Percentiles rank a stretch among this genome's conserved stretches.
These are phyloP conservation scores for Calonectria crousiana DNA, from an alignment of 2,329 filamentous ascomycete genomes.

Conservation along the genomic window DNA sequence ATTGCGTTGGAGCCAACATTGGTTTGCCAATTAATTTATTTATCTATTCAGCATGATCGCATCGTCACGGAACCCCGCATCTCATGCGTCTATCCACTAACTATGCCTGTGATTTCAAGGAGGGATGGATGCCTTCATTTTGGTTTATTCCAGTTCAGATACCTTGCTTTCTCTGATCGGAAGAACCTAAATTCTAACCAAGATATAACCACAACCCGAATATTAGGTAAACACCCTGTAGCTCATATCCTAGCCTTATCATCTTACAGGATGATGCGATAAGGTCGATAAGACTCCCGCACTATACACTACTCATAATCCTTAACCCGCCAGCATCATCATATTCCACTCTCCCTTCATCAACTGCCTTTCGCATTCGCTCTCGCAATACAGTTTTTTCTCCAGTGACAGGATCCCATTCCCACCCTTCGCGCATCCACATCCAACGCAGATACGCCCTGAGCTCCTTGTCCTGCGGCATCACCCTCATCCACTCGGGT, in stretches of 20 bases:
- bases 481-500: slow-evolving; percentile 91
- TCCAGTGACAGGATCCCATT: slow-evolving; percentile 82
- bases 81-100: neutral
- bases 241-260: neutral
- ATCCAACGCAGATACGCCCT: slow-evolving; percentile 89
- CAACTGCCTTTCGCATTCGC: slow-evolving; percentile 68
- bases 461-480: slow-evolving; percentile 89
- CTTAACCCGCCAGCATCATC: slow-evolving; percentile 62
- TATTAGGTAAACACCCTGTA: neutral
- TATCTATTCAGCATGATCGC: neutral
- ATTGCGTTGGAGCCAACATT: neutral
- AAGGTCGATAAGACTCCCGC: neutral
- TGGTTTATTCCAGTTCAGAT: neutral
- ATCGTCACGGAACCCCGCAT: neutral
- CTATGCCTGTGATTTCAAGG: neutral
- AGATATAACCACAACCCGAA: neutral
- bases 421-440: slow-evolving; percentile 89
- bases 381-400: slow-evolving; percentile 65
- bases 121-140: neutral
- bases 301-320: slow-evolving; percentile 49
- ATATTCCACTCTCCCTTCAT: slow-evolving; percentile 68
- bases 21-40: neutral
- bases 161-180: neutral
- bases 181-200: neutral
- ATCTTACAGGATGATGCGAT: neutral